Percentiles rank a stretch among this genome's conserved stretches.
Conservation (phyloP, 148 eudicot genomes). For the Fagopyrum tataricum region DNA sequence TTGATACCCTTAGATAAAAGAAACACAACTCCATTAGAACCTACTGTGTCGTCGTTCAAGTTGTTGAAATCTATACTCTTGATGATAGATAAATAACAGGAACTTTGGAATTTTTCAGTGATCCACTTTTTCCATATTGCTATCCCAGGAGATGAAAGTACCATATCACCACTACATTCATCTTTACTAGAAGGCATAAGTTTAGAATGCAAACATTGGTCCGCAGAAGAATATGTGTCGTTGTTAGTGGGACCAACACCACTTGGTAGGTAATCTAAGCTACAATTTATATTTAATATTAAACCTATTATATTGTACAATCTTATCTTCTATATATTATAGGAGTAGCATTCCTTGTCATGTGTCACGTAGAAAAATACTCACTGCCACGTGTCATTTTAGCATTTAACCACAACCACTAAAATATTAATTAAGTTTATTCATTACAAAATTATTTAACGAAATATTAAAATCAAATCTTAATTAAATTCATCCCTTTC, state of each 20-base stretch:
- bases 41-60: constrained; percentile 32
- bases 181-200: constrained; percentile 48
- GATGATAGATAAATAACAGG: constrained; percentile 68
- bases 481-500: too few species aligned
- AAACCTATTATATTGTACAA: too few species aligned
- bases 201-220: constrained; percentile 68
- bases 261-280: too few species aligned
- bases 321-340: too few species aligned
- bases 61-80: constrained; percentile 32
- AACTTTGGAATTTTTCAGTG: constrained; percentile 22
- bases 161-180: constrained; percentile 28
- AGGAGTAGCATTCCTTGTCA: too few species aligned
- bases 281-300: too few species aligned
- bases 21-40: constrained; percentile 62
- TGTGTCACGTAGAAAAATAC: too few species aligned
- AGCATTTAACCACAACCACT: too few species aligned
- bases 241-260: constrained; percentile 19
- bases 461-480: too few species aligned
- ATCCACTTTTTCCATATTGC: constrained; percentile 84
- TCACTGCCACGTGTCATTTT: too few species aligned
- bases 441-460: too few species aligned
- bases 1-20: constrained; percentile 48
- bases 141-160: constrained; percentile 54
- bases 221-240: constrained; percentile 24
- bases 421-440: too few species aligned